A percentile compares a stretch with the other conserved stretches of the same genome.
Conservation (phyloP, 768 basidiomycete species). For the Phaffia australis region DNA sequence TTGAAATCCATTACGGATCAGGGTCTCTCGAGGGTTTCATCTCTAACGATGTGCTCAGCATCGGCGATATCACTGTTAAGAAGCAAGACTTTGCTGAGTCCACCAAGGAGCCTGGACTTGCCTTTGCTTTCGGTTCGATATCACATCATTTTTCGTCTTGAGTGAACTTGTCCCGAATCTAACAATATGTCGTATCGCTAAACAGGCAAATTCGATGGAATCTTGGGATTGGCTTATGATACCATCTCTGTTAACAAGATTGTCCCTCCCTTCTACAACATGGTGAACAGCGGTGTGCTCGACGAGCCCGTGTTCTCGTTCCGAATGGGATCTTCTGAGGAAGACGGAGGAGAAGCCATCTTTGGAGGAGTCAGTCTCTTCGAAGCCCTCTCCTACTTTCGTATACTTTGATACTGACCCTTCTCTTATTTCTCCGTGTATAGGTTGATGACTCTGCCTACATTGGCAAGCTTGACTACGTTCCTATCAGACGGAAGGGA, state of each 20-base stretch:
- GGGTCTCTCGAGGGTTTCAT: constrained; percentile 96
- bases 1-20: constrained; percentile 86
- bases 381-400: not conserved
- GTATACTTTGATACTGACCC: not conserved
- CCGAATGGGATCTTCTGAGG: constrained; percentile 74
- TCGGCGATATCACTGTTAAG: constrained; percentile 70
- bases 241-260: constrained; percentile 91
- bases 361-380: constrained; percentile 21
- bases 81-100: constrained; percentile 88
- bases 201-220: constrained; percentile 71
- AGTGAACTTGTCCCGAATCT: not conserved
- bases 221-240: constrained; percentile 85
- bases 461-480: constrained; percentile 69
- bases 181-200: constrained; percentile 7
- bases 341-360: constrained; percentile 43
- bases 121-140: constrained; percentile 72
- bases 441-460: constrained; percentile 60
- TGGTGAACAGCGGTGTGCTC: constrained; percentile 71
- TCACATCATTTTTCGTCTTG: constrained; percentile 40
- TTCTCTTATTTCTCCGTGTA: not conserved
- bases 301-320: constrained; percentile 86
- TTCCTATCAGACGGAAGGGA: constrained; percentile 83
- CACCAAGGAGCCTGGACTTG: constrained; percentile 86
- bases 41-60: constrained; percentile 64
- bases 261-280: constrained; percentile 84